phyloP scores from a whole-genome alignment of 208 protist species.

The Acanthamoeba lenticulata region DNA sequence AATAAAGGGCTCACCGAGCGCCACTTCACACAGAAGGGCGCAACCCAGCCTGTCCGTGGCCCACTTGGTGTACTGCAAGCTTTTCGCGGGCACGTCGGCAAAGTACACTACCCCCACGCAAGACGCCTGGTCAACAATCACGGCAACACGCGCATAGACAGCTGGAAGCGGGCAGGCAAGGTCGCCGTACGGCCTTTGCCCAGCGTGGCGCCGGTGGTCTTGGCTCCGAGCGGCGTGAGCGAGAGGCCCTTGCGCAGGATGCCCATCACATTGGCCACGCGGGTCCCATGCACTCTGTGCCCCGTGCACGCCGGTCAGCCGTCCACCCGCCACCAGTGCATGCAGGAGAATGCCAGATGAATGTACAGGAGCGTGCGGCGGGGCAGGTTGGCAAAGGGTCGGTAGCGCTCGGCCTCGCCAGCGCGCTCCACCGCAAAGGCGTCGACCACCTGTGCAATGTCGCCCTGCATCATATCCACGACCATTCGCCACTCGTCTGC shows the following conservation, averaged over 20 bases:
- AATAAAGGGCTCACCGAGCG: background rate
- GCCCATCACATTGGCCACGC: background rate
- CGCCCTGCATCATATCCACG: background rate
- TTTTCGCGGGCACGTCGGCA: background rate
- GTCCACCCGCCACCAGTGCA: too few species aligned
- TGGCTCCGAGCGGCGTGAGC: background rate
- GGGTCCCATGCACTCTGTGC: background rate
- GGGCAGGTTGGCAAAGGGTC: background rate
- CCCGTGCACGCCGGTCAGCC: too few species aligned
- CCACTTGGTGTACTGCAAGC: background rate
- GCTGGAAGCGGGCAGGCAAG: background rate
- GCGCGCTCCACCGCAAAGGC: constrained; percentile 9
- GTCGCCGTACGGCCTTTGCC: background rate
- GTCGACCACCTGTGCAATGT: background rate
- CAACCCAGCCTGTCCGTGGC: background rate
- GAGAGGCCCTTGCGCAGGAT: constrained; percentile 1
- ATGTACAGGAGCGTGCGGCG: constrained; percentile 6
- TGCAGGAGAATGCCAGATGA: background rate
- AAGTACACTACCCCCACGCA: background rate
- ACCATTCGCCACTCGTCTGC: background rate
- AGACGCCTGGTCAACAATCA: background rate
- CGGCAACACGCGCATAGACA: background rate
- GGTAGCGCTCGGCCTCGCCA: background rate
- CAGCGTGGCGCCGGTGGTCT: background rate
- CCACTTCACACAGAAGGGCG: constrained; percentile 8